These are phyloP conservation scores for Saccharomycopsis schoenii DNA, from an alignment of 805 yeast species.

Conservation along the genomic window DNA sequence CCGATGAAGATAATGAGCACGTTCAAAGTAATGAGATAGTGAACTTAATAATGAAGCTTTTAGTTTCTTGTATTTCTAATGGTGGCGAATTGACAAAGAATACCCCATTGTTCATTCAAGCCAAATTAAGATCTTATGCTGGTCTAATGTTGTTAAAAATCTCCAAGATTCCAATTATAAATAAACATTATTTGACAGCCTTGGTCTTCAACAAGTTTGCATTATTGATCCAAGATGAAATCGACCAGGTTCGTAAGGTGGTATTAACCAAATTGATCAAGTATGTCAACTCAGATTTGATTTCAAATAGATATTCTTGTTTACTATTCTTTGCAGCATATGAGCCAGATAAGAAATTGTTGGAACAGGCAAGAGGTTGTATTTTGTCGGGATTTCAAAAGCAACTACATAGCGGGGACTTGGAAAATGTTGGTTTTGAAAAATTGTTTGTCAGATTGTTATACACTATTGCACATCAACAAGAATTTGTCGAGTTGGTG, in stretches of 20 bases:
- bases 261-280: slow-evolving; percentile 44
- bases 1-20: neutral
- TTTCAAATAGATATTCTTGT: slow-evolving; percentile 60
- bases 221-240: slow-evolving; percentile 58
- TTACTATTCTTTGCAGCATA: slow-evolving; percentile 64
- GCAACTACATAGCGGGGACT: slow-evolving; percentile 19
- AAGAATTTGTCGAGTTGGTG: slow-evolving; percentile 42
- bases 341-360: slow-evolving; percentile 53
- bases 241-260: slow-evolving; percentile 41
- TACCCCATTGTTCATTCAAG: slow-evolving; percentile 55
- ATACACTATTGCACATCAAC: slow-evolving; percentile 66
- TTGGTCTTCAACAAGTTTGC: slow-evolving; percentile 42
- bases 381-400: slow-evolving; percentile 46
- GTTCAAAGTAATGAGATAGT: slow-evolving; percentile 29
- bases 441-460: slow-evolving; percentile 56
- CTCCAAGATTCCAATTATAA: slow-evolving; percentile 40
- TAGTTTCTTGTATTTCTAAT: slow-evolving; percentile 56
- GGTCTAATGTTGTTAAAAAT: slow-evolving; percentile 57
- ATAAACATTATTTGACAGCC: slow-evolving; percentile 44
- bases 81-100: slow-evolving; percentile 67
- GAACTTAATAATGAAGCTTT: slow-evolving; percentile 55
- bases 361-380: slow-evolving; percentile 56
- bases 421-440: slow-evolving; percentile 47
- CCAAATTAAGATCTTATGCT: slow-evolving; percentile 55
- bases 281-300: slow-evolving; percentile 37